A percentile compares a stretch with the other conserved stretches of the same genome.
Conservation (phyloP, 2,329 filamentous ascomycete species). For the Cucurbitaria berberidis region DNA sequence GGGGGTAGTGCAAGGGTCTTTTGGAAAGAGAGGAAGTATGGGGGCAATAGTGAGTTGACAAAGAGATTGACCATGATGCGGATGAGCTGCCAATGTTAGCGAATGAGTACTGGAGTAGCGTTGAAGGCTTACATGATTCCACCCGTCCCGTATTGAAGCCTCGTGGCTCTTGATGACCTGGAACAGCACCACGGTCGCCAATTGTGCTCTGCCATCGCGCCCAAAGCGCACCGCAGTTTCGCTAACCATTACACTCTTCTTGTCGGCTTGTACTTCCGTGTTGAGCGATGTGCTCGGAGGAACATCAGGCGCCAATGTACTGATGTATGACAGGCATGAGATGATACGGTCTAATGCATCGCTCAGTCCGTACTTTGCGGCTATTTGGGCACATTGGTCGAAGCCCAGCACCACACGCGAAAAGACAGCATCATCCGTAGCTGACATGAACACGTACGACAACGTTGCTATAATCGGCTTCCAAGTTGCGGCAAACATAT, state of each 20-base stretch:
- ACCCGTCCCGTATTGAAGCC: conserved; percentile 73
- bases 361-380: conserved; percentile 78
- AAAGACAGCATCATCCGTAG: conserved; percentile 94
- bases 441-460: conserved; percentile 98
- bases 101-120: neutral
- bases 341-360: conserved; percentile 94
- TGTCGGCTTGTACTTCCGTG: conserved; percentile 90
- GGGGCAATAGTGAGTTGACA: conserved; percentile 88
- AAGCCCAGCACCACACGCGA: conserved; percentile 92
- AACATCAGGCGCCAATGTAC: conserved; percentile 77
- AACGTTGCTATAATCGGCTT: conserved; percentile 91
- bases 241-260: conserved; percentile 97
- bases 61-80: conserved; percentile 96
- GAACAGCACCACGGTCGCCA: conserved; percentile 95
- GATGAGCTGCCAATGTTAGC: conserved; percentile 69
- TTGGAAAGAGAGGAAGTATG: conserved; percentile 72
- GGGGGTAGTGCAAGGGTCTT: conserved; percentile 73
- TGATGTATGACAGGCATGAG: conserved; percentile 87
- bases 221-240: conserved; percentile 96
- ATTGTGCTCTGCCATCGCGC: conserved; percentile 88
- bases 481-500: conserved; percentile 98
- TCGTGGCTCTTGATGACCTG: conserved; percentile 88
- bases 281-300: conserved; percentile 87
- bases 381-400: conserved; percentile 93
- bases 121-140: conserved; percentile 70